Base-by-base conservation (phyloP, 106 monocot species). In the Allium cepa region DNA sequence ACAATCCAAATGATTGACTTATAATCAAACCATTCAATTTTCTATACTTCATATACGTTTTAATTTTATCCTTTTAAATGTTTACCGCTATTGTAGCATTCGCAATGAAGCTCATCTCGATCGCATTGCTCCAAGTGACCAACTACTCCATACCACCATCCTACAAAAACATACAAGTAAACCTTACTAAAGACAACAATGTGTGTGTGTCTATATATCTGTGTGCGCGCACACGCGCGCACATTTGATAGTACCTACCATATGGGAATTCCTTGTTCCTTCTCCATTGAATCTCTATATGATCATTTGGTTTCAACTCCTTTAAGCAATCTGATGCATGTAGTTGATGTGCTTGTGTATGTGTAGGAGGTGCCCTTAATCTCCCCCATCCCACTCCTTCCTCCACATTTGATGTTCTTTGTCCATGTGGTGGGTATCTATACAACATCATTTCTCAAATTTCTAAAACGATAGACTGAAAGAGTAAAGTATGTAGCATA, bases 271-370 rank as follows among this genome's bases (percentile, higher is more conserved):
- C 81, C 50, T 84, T 81, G 81, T 69, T 88, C 60, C 79, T 76
- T 68, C 88, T 78, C 88, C 88, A 88, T 53, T 88, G 88, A 53
- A 84, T 78, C 71, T 88, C 88, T 45, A 88, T 76, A 66, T 88
- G 84, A 66, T 88, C 84, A 4, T 81, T 81, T 13, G 88, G 81
- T 12, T 11, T 62, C 26, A 88, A 62, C 26, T 84, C 76, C 28
- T 62, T 48, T 56, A 84, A 79, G 36, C 81, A 88, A 15, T 84
- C 76, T 17, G 88, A 84, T 48, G 65, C 11, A 60, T 88, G 84
- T 11, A 88, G 78, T 17, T 77, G 79, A 60, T 88, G 77, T 26
- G 88, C 63, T 11, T 72, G 46, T 60, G 77, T 79, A 17, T 76
- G 73, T 45, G 79, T 71, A 26, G 84, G 84, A 28, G 88, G 73